Percentiles rank a stretch among this genome's conserved stretches.
Evolutionary conservation across 1,139 yeast species (phyloP).

Genomic region (Dujonia santamariae): DNA sequence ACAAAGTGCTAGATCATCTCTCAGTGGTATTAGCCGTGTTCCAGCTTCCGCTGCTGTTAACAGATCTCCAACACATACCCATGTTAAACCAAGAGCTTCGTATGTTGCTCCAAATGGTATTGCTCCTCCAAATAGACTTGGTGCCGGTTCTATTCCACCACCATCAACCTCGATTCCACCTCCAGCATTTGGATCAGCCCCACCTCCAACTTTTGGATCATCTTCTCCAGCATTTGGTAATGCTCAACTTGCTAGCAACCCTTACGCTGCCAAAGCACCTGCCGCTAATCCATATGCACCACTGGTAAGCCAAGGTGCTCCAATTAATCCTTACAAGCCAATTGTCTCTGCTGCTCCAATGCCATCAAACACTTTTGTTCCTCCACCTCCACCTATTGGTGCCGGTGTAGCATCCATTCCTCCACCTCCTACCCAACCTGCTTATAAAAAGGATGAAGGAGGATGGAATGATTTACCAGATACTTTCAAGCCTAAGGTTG

Average conservation of each 20-base stretch:
- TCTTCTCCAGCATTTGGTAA: slow-evolving; percentile 12
- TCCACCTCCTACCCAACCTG: slow-evolving; percentile 30
- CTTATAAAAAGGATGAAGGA: slow-evolving; percentile 59
- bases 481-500: slow-evolving; percentile 49
- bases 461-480: slow-evolving; percentile 96
- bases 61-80: slow-evolving; percentile 13
- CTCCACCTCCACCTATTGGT: slow-evolving; percentile 1
- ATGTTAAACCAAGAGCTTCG: slow-evolving; percentile 11
- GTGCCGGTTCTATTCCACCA: slow-evolving; percentile 7
- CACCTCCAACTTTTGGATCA: slow-evolving; percentile 9
- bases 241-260: slow-evolving; percentile 18
- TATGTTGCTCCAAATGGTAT: neutral
- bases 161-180: slow-evolving; percentile 4
- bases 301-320: slow-evolving; percentile 11
- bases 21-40: too few relatives aligned
- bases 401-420: neutral
- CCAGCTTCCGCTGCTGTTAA: slow-evolving; percentile 7
- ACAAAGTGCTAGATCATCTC: too few relatives aligned
- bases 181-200: slow-evolving; percentile 7
- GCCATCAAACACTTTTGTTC: slow-evolving; percentile 1
- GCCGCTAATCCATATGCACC: slow-evolving; percentile 29
- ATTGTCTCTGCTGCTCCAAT: neutral
- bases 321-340: slow-evolving; percentile 17
- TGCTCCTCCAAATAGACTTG: neutral
- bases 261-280: slow-evolving; percentile 20